A percentile compares a stretch with the other conserved stretches of the same genome.
These are phyloP conservation scores for Boechera divaricarpa DNA, from an alignment of 345 rosid species.

Conservation along the genomic window DNA sequence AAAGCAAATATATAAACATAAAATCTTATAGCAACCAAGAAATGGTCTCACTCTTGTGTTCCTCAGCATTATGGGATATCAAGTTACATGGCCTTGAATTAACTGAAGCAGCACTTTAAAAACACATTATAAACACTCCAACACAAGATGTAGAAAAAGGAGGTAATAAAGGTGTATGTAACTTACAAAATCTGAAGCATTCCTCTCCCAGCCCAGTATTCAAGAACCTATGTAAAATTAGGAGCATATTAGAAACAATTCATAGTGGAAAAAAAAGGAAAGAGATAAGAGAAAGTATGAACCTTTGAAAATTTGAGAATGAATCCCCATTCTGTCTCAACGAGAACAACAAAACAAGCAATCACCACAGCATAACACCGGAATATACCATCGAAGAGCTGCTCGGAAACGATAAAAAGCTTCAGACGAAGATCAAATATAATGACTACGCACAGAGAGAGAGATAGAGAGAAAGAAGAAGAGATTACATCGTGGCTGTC, in stretches of 20 bases:
- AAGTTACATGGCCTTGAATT: not conserved
- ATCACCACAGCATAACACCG: conserved; percentile 87
- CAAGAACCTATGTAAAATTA: conserved; percentile 65
- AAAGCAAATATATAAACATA: conserved; percentile 5
- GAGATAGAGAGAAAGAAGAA: not conserved
- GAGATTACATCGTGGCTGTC: conserved; percentile 71
- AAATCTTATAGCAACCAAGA: not conserved
- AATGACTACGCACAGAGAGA: not conserved
- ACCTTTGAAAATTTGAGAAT: conserved; percentile 78
- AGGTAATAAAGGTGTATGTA: conserved; percentile 14
- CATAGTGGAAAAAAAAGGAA: not conserved
- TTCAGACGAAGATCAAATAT: conserved; percentile 31
- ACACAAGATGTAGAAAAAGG: not conserved
- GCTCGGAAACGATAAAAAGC: conserved; percentile 1
- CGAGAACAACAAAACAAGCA: conserved; percentile 70
- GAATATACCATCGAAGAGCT: conserved; percentile 93
- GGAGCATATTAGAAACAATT: not conserved
- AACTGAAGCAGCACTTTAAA: conserved; percentile 4
- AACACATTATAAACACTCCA: not conserved
- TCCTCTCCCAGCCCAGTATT: conserved; percentile 94
- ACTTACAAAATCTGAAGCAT: conserved; percentile 99
- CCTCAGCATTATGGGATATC: not conserved
- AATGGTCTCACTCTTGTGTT: not conserved
- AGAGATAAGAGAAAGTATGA: not conserved
- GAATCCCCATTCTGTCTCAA: conserved; percentile 92